Evolutionary conservation across 805 yeast genomes (phyloP).

Genomic region (Saccharomycopsis oosterbeekiorum): DNA sequence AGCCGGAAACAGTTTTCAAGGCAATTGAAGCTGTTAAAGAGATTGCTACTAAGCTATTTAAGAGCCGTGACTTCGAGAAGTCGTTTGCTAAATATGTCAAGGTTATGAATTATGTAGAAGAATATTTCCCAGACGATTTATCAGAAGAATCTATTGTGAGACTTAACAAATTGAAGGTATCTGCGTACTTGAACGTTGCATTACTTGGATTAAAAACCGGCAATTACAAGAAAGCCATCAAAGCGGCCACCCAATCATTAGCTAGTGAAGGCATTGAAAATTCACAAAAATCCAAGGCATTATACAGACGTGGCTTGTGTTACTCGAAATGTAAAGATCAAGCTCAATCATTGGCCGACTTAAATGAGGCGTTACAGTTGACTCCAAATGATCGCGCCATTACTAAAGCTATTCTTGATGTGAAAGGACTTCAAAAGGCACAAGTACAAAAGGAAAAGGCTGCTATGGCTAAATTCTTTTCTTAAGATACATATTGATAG

Average conservation of each 20-base stretch:
- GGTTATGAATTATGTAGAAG: constrained; percentile 58
- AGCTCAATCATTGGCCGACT: constrained; percentile 56
- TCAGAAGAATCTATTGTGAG: constrained; percentile 41
- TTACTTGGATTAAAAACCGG: constrained; percentile 60
- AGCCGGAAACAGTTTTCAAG: constrained; percentile 55
- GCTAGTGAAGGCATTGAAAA: constrained; percentile 49
- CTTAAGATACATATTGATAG: constrained; percentile 13
- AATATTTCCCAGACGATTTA: constrained; percentile 65
- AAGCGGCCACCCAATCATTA: constrained; percentile 57
- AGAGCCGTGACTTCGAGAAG: constrained; percentile 44
- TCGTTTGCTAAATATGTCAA: constrained; percentile 66
- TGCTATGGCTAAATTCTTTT: constrained; percentile 63
- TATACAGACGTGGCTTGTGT: constrained; percentile 78
- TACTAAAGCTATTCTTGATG: constrained; percentile 49
- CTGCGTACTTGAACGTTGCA: constrained; percentile 64
- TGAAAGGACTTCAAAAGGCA: constrained; percentile 40
- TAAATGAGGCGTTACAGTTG: constrained; percentile 52
- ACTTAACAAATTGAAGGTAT: constrained; percentile 45
- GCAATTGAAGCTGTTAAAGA: constrained; percentile 61
- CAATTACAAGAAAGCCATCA: constrained; percentile 42
- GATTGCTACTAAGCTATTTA: constrained; percentile 69
- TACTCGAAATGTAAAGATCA: constrained; percentile 52
- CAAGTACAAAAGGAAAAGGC: constrained; percentile 61
- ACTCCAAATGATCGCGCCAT: constrained; percentile 71
- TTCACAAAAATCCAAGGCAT: constrained; percentile 72